These are phyloP conservation scores for Xylaria hypoxylon DNA, from an alignment of 2,329 filamentous ascomycete species.

Conservation along the genomic window DNA sequence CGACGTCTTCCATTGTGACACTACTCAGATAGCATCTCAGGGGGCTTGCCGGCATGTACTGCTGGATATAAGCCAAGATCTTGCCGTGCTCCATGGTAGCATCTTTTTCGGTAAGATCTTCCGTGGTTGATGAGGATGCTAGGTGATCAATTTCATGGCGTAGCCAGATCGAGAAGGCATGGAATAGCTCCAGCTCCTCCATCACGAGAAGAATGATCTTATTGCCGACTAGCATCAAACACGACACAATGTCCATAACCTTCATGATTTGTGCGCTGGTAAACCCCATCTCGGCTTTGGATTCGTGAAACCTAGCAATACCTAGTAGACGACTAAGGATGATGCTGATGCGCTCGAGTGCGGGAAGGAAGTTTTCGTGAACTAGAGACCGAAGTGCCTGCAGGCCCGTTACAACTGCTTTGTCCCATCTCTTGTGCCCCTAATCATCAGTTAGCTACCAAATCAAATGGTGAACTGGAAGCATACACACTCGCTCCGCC, in stretches of 20 bases:
- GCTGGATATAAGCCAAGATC: conserved; percentile 81
- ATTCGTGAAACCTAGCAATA: conserved; percentile 81
- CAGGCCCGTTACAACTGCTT: conserved; percentile 81
- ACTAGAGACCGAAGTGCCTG: conserved; percentile 80
- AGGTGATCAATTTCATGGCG: conserved; percentile 84
- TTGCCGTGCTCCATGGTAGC: conserved; percentile 78
- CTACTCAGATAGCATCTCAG: conserved; percentile 71
- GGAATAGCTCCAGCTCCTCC: conserved; percentile 82
- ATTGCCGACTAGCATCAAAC: conserved; percentile 79
- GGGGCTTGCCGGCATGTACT: conserved; percentile 74
- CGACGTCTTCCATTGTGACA: conserved; percentile 63
- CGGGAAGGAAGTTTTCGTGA: conserved; percentile 90
- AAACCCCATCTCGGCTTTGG: conserved; percentile 74
- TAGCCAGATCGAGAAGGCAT: conserved; percentile 85
- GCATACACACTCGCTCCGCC: conserved; percentile 74
- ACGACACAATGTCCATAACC: conserved; percentile 77
- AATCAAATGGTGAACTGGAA: not conserved
- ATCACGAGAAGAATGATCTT: conserved; percentile 77
- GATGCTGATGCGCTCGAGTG: conserved; percentile 83
- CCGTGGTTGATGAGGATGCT: conserved; percentile 70
- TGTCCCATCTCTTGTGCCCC: conserved; percentile 97
- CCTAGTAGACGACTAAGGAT: conserved; percentile 86
- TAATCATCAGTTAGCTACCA: conserved; percentile 52
- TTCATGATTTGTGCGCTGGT: conserved; percentile 71
- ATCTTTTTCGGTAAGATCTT: conserved; percentile 83